Percentiles rank a stretch among this genome's conserved stretches.
Evolutionary conservation across 257 asterid genomes (phyloP).

Genomic region (Ilex asprella): DNA sequence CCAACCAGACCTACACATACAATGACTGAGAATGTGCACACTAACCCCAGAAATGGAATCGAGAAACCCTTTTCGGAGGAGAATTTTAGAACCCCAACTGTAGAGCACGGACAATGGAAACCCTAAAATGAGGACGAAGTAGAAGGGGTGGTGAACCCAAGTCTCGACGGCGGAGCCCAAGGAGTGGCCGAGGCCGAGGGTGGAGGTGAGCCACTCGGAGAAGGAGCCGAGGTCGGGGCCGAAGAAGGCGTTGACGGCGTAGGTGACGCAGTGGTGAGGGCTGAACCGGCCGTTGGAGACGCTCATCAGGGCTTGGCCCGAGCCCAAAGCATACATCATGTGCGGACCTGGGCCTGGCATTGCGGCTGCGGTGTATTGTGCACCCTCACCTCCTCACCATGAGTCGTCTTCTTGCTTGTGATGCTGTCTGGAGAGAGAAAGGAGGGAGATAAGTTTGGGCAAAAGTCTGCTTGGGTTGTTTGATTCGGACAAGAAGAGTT

Average conservation of each 20-base stretch:
- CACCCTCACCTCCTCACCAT: no score
- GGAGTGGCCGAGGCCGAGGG: constrained; percentile 51
- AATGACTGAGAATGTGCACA: not conserved
- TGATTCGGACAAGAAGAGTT: no score
- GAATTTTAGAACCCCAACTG: constrained; percentile 43
- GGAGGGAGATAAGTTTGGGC: not conserved
- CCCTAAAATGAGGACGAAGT: constrained; percentile 56
- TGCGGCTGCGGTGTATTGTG: no score
- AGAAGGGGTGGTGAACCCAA: constrained; percentile 82
- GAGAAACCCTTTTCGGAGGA: constrained; percentile 51
- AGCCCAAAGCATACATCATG: constrained; percentile 81
- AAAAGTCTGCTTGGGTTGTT: no score
- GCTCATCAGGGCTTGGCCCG: constrained; percentile 69
- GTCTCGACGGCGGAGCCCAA: constrained; percentile 60
- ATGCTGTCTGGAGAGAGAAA: not conserved
- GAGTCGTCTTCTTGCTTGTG: not conserved
- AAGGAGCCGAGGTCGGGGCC: constrained; percentile 95
- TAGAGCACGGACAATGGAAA: constrained; percentile 58
- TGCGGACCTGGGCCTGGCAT: constrained; percentile 99
- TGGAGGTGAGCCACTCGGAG: constrained; percentile 74
- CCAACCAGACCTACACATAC: not conserved
- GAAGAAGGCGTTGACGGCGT: constrained; percentile 88
- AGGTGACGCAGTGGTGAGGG: constrained; percentile 83
- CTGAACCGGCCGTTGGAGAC: constrained; percentile 71
- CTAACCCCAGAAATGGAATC: constrained; percentile 81